Conservation (phyloP, 768 basidiomycete species). For the Exidia glandulosa region DNA sequence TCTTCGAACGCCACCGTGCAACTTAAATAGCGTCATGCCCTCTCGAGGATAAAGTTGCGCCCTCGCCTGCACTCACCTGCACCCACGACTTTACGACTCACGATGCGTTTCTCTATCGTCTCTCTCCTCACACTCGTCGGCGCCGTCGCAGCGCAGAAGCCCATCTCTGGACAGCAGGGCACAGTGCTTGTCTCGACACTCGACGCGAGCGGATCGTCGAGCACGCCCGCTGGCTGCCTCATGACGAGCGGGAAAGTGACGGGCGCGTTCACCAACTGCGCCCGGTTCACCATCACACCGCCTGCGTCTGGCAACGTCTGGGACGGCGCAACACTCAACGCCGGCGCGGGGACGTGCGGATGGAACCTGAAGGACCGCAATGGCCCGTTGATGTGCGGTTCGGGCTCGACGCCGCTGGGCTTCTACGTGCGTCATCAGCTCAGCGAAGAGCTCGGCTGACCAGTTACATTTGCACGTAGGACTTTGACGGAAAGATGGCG, state of each 20-base stretch:
- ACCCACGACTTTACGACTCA: not conserved
- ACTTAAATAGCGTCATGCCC: not conserved
- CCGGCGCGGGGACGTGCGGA: not conserved
- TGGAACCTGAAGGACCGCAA: not conserved
- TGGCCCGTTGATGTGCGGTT: not conserved
- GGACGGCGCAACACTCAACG: not conserved
- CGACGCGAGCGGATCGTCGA: not conserved
- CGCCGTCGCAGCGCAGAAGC: not conserved
- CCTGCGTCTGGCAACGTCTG: not conserved
- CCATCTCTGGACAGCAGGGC: not conserved
- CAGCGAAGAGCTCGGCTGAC: not conserved
- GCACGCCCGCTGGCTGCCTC: not conserved
- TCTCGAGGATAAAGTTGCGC: not conserved
- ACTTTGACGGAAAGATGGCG: not conserved
- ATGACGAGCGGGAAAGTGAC: not conserved
- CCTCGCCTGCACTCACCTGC: not conserved
- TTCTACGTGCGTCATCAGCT: not conserved
- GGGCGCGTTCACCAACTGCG: not conserved
- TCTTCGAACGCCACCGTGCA: not conserved
- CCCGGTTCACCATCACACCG: not conserved
- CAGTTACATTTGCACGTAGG: not conserved
- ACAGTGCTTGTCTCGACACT: not conserved
- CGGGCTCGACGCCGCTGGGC: not conserved
- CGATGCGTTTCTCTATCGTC: not conserved
- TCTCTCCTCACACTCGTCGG: not conserved